These are phyloP conservation scores for Cymodocea nodosa DNA, from an alignment of 116 monocot species.

Conservation along the genomic window DNA sequence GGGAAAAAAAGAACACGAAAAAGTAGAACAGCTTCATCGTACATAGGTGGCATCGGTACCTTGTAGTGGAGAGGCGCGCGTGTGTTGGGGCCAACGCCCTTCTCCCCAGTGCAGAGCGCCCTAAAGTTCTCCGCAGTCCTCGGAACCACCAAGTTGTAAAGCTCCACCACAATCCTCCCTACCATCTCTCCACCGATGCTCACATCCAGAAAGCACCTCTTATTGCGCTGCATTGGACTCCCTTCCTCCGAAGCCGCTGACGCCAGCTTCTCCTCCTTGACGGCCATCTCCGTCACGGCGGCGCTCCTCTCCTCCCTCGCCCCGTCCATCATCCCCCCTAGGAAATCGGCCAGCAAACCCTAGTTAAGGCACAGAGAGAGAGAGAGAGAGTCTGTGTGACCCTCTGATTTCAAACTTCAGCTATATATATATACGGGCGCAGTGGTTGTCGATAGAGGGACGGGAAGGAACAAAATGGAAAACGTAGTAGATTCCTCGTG, in stretches of 20 bases:
- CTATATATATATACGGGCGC: no score
- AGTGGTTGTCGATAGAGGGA: no score
- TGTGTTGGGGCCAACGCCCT: slow-evolving; percentile 59
- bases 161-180: slow-evolving; percentile 73
- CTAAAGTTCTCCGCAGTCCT: slow-evolving; percentile 87
- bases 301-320: no score
- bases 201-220: slow-evolving; percentile 66
- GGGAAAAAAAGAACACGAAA: background rate
- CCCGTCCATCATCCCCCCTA: no score
- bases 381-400: no score
- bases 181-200: slow-evolving; percentile 85
- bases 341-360: no score
- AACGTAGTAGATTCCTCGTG: no score
- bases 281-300: background rate
- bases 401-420: no score
- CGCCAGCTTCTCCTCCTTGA: background rate
- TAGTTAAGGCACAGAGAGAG: no score
- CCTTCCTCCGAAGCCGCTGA: background rate
- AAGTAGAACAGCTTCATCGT: background rate
- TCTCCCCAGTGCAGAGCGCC: slow-evolving; percentile 87
- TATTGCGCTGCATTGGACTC: slow-evolving; percentile 17
- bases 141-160: slow-evolving; percentile 51
- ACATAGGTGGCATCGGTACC: slow-evolving; percentile 12
- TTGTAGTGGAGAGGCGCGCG: slow-evolving; percentile 79
- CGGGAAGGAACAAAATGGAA: no score